A percentile compares a stretch with the other conserved stretches of the same genome.
These are phyloP conservation scores for Boletellus emodensis DNA, from an alignment of 768 basidiomycete species.

Conservation along the genomic window DNA sequence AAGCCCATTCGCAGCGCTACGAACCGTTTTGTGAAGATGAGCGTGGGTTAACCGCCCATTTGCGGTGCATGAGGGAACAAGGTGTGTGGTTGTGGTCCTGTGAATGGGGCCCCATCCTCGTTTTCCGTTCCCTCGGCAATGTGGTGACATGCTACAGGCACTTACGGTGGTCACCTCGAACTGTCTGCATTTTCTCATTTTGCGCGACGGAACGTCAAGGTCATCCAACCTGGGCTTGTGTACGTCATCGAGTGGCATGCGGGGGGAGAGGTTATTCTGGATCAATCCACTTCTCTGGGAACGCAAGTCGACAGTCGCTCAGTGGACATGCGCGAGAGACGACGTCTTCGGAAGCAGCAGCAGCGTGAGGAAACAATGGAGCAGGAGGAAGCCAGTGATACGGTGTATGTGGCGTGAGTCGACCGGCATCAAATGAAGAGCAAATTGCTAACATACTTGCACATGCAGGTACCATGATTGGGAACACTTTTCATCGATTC, in stretches of 20 bases:
- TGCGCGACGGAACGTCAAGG: slow-evolving; percentile 75
- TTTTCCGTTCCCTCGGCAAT: slow-evolving; percentile 11
- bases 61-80: slow-evolving; percentile 74
- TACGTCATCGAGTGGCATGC: slow-evolving; percentile 85
- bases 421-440: slow-evolving; percentile 7
- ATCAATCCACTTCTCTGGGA: slow-evolving; percentile 24
- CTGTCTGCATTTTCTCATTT: slow-evolving; percentile 90
- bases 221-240: slow-evolving; percentile 87
- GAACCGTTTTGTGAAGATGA: slow-evolving; percentile 87
- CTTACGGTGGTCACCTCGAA: slow-evolving; percentile 92
- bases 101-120: not conserved
- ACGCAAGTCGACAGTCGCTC: slow-evolving; percentile 31
- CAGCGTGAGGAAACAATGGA: slow-evolving; percentile 20
- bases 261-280: slow-evolving; percentile 42
- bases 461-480: slow-evolving; percentile 76
- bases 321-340: slow-evolving; percentile 30
- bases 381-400: slow-evolving; percentile 29
- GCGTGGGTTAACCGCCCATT: slow-evolving; percentile 67
- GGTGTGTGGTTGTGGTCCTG: slow-evolving; percentile 39
- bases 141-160: slow-evolving; percentile 44
- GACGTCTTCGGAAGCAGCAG: slow-evolving; percentile 40
- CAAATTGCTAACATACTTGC: slow-evolving; percentile 9
- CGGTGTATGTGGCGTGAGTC: slow-evolving; percentile 84
- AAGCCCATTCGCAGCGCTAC: slow-evolving; percentile 63
- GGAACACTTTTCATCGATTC: slow-evolving; percentile 94